Evolutionary conservation across 352 stramenopile species (phyloP).

Genomic region (Thalassiosira ordinaria): DNA sequence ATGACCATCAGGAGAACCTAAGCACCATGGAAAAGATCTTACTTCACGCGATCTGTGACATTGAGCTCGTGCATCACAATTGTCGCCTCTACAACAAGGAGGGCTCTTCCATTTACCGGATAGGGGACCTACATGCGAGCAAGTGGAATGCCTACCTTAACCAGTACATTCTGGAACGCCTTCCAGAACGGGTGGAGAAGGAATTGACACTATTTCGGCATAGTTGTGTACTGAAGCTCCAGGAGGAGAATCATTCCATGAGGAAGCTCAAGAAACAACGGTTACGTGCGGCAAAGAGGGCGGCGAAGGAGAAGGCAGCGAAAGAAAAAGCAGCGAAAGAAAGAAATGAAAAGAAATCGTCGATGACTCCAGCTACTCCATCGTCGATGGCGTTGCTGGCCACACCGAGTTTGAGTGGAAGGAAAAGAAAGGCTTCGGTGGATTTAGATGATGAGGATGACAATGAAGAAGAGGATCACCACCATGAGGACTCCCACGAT

Average conservation of each 20-base stretch:
- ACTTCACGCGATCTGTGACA: conserved; percentile 37
- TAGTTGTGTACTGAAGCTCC: conserved; percentile 20
- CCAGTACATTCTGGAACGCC: conserved; percentile 29
- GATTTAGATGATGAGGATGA: conserved; percentile 3
- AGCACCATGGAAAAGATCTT: conserved; percentile 50
- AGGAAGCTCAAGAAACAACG: no score
- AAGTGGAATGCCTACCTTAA: conserved; percentile 58
- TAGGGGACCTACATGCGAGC: conserved; percentile 35
- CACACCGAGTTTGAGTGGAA: neutral
- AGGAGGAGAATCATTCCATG: conserved; percentile 8
- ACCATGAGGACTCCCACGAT: conserved; percentile 7
- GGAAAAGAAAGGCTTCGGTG: conserved; percentile 18
- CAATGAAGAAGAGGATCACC: conserved; percentile 11
- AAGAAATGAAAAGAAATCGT: no score
- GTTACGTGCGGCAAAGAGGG: no score
- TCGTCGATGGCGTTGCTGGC: no score
- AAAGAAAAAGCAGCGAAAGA: no score
- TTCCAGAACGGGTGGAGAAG: conserved; percentile 28
- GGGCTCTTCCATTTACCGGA: conserved; percentile 31
- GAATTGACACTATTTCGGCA: conserved; percentile 27
- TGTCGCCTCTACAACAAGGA: conserved; percentile 40
- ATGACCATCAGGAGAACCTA: conserved; percentile 11
- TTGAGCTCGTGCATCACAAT: conserved; percentile 41
- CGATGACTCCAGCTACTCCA: no score
- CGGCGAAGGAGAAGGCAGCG: neutral